Base-by-base conservation (phyloP, 345 rosid species). In the Isatis tinctoria region DNA sequence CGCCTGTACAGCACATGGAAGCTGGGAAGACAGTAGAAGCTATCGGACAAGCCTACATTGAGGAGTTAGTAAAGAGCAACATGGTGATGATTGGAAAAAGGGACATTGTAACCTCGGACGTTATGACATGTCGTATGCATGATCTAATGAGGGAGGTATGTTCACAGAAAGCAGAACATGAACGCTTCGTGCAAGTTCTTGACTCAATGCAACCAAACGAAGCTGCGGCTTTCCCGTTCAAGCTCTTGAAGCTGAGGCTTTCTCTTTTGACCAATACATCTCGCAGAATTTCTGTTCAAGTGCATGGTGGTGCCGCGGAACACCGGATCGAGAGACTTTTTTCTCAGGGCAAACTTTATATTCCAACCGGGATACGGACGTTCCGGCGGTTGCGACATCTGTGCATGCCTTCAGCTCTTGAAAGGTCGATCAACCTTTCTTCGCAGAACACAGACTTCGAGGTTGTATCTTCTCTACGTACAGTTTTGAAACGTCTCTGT, bases 51-150 rank as follows among this genome's bases (percentile, higher is more conserved):
- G 11, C 26, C 45, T 75, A 76, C 62, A 33, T 85, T 17, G 49
- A 28, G 18, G 80, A 83, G 57, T 73, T 85, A 27, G 59, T 49
- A 2, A 56, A 72, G 22, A 78, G 85, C 66, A 70, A 77, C 28
- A 70, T 85, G 82, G 78, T 83, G 60, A 48, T 78, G 63, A 84
- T 78, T 13, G 81, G 24, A 6, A 35, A 51, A 30, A 65, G 67
- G 58, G 58, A 65, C 60, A 45, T 49, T 65, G 73, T 69, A 37
- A 65, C 39, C 35, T 71, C 52, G 9, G 69, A 58, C 44, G 68
- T 71, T 17, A 37, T 35, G 57, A 77, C 80, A 8, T 47, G 61
- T 4, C 73, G 56, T 14, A 28, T 72, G 68, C 69, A 78, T n/a
- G n/a, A n/a, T n/a, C n/a, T n/a, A n/a, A n/a, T n/a, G n/a, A n/a